Conservation (phyloP, 140 eudicot species). For the Senecio squalidus region DNA sequence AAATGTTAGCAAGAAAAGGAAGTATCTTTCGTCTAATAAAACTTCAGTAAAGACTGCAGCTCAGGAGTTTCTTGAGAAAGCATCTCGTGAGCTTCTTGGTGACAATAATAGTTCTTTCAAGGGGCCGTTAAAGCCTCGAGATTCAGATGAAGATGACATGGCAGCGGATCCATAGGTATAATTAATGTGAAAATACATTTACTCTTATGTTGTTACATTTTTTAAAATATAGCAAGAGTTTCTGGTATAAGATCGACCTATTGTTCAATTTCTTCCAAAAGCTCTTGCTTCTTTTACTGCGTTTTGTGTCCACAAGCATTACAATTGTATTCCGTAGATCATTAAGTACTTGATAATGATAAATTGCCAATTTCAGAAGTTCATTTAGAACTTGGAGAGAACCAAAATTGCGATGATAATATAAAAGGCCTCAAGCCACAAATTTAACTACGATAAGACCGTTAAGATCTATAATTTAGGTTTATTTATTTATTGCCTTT, state of each 20-base stretch:
- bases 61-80: slow-evolving; percentile 93
- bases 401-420: background rate
- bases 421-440: background rate
- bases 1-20: slow-evolving; percentile 67
- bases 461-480: background rate
- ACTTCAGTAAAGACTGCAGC: slow-evolving; percentile 80
- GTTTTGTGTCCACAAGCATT: background rate
- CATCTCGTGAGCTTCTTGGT: slow-evolving; percentile 88
- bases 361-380: background rate
- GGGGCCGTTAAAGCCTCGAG: slow-evolving; percentile 75
- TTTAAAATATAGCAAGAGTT: background rate
- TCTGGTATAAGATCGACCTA: background rate
- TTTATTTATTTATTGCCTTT: background rate
- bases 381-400: background rate
- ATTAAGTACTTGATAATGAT: background rate
- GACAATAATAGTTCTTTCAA: slow-evolving; percentile 51
- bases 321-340: background rate
- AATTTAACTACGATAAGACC: background rate
- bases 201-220: background rate
- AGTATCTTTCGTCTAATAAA: slow-evolving; percentile 49
- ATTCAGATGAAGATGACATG: slow-evolving; percentile 51
- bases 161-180: slow-evolving; percentile 48
- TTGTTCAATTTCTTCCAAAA: background rate
- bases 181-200: background rate
- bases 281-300: background rate